These are phyloP conservation scores for Fragilariopsis cylindrus DNA, from an alignment of 108 stramenopile genomes.

Conservation along the genomic window DNA sequence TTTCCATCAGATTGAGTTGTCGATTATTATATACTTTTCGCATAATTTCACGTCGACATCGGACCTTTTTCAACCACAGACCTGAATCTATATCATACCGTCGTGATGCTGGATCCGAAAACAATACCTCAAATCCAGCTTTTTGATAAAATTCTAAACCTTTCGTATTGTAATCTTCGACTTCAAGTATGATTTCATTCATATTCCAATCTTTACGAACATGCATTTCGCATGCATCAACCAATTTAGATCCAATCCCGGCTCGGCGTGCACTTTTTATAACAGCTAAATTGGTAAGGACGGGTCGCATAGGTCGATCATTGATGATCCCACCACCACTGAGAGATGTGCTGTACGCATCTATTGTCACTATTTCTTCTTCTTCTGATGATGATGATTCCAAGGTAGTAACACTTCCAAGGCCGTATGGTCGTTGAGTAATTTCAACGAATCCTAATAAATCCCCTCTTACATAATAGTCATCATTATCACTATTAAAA, in stretches of 20 bases:
- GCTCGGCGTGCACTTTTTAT: conserved; percentile 50
- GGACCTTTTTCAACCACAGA: conserved; percentile 58
- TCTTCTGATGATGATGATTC: conserved; percentile 9
- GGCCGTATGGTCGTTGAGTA: conserved; percentile 63
- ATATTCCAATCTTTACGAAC: conserved; percentile 59
- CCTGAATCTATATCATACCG: conserved; percentile 60
- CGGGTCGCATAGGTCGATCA: conserved; percentile 40
- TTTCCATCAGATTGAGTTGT: conserved; percentile 7
- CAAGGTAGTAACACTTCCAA: conserved; percentile 34
- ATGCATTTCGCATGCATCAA: conserved; percentile 65
- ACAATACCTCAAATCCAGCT: conserved; percentile 69
- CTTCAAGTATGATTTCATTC: conserved; percentile 77
- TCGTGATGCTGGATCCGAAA: conserved; percentile 72
- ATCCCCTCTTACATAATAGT: conserved; percentile 57
- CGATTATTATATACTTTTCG: conserved; percentile 46
- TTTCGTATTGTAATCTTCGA: conserved; percentile 73
- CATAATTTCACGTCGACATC: conserved; percentile 65
- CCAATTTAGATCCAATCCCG: conserved; percentile 69
- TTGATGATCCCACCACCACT: neutral
- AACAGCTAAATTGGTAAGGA: conserved; percentile 75
- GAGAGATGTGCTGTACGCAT: neutral
- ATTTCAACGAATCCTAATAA: conserved; percentile 79
- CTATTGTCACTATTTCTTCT: neutral
- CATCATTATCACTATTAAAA: conserved; percentile 17
- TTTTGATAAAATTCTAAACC: conserved; percentile 73